phyloP scores from a whole-genome alignment of 495 filamentous ascomycete species.

The Neurospora hispaniola region DNA sequence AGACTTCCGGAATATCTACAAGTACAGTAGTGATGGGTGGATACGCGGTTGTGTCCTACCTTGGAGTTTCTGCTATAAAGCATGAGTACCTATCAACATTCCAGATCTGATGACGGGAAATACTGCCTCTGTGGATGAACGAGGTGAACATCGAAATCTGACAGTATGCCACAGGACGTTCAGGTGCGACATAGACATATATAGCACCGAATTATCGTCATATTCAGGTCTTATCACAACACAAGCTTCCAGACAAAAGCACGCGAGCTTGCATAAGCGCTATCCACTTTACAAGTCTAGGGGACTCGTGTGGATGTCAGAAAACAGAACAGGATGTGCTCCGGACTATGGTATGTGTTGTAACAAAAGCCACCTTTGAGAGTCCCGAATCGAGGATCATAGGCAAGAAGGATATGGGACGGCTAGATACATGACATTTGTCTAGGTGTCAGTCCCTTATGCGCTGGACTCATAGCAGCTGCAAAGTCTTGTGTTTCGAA shows the following conservation, averaged over 20 bases:
- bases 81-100: not conserved
- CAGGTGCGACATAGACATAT: not conserved
- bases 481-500: not conserved
- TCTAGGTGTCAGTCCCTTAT: not conserved
- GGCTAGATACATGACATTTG: not conserved
- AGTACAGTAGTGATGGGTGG: not conserved
- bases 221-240: not conserved
- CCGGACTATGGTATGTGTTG: not conserved
- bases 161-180: not conserved
- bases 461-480: not conserved
- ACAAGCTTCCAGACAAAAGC: not conserved
- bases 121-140: constrained; percentile 41
- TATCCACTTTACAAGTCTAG: not conserved
- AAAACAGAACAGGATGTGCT: not conserved
- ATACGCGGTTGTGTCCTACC: no score
- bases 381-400: not conserved
- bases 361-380: not conserved
- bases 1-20: not conserved
- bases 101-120: not conserved
- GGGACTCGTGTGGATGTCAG: not conserved
- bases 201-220: not conserved
- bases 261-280: not conserved
- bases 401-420: not conserved
- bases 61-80: no score
- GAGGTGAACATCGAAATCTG: constrained; percentile 21